These are phyloP conservation scores for Fraxinus floribunda DNA, from an alignment of 305 asterid species.

Conservation along the genomic window DNA sequence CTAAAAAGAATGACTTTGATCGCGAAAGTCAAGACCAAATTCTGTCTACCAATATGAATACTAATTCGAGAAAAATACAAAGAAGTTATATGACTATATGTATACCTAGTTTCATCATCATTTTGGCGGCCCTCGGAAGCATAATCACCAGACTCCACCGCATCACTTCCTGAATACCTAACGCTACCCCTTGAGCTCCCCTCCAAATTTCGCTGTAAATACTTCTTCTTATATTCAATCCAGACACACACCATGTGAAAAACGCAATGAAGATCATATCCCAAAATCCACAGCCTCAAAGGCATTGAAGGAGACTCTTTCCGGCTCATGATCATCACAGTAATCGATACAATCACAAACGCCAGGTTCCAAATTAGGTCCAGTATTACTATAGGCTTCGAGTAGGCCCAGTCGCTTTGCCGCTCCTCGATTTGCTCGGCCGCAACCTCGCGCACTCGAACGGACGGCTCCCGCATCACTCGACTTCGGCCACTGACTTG, in stretches of 20 bases:
- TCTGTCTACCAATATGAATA: neutral
- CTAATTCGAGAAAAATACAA: neutral
- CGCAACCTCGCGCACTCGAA: slow-evolving; percentile 60
- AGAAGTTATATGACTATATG: neutral
- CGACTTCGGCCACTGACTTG: slow-evolving; percentile 59
- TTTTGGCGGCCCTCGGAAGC: slow-evolving; percentile 40
- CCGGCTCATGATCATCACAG: slow-evolving; percentile 48
- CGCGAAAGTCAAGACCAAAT: neutral
- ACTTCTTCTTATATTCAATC: slow-evolving; percentile 51
- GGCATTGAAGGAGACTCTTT: slow-evolving; percentile 53
- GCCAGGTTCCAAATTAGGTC: slow-evolving; percentile 65
- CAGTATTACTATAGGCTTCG: slow-evolving; percentile 58
- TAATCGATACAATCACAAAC: slow-evolving; percentile 47
- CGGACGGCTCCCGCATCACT: slow-evolving; percentile 64
- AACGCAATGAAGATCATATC: slow-evolving; percentile 55
- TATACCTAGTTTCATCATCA: slow-evolving; percentile 73
- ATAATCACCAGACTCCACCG: slow-evolving; percentile 48
- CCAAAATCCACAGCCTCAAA: slow-evolving; percentile 65
- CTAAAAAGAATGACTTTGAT: neutral
- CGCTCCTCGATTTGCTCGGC: slow-evolving; percentile 57
- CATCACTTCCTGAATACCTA: slow-evolving; percentile 64
- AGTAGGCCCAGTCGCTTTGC: slow-evolving; percentile 68
- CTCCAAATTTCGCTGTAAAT: slow-evolving; percentile 29
- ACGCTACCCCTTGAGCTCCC: slow-evolving; percentile 29
- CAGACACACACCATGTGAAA: slow-evolving; percentile 55